Evolutionary conservation across 208 protist genomes (phyloP), one percentile per base, ranked within the genome.

Genomic region (Acanthamoeba royreba): DNA sequence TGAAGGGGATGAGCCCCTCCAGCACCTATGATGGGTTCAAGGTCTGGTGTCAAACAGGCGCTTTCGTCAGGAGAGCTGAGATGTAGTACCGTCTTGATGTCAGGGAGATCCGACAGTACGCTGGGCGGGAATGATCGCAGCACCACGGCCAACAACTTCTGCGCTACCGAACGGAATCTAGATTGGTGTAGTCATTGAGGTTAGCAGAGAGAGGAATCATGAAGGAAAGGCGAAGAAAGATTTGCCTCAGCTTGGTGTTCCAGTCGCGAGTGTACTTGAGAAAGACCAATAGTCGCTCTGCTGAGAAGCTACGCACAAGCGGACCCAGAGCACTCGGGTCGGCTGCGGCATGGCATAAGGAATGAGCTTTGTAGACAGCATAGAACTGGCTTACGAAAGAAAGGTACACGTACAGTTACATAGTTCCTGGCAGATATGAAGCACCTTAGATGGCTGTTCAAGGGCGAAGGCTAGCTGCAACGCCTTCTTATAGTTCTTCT

Each of bases 231-330:
- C 8, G 22, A 7, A 28, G 58, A 28, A 9, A 5, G 72, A n/a
- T 19, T 17, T 43, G 40, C 42, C 87, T 49, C 0, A 94, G 58
- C 47, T 96, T 96, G 13, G 96, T 97, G 81, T 97, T 97, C 96
- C 96, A 97, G 63, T 97, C 96, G 45, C 94, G 43, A 15, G 95
- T 58, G 49, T 49, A 96, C 22, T 33, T 25, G 8, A 96, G 40
- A 40, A 61, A 86, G 31, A 69, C 93, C 0, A 63, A 22, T 4
- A 95, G 17, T 40, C 95, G 83, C 17, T 87, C 47, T n/a, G 22
- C 25, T 22, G 28, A 9, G 5, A 95, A 46, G 25, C 7, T 40
- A 1, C 31, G 22, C 22, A 86, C 55, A 7, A 86, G 46, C 11
- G 40, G 45, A 33, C 22, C 31, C 46, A 86, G 19, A 13, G 35